Evolutionary conservation across 2,329 filamentous ascomycete species (phyloP).

Genomic region (Exophiala viscosa): DNA sequence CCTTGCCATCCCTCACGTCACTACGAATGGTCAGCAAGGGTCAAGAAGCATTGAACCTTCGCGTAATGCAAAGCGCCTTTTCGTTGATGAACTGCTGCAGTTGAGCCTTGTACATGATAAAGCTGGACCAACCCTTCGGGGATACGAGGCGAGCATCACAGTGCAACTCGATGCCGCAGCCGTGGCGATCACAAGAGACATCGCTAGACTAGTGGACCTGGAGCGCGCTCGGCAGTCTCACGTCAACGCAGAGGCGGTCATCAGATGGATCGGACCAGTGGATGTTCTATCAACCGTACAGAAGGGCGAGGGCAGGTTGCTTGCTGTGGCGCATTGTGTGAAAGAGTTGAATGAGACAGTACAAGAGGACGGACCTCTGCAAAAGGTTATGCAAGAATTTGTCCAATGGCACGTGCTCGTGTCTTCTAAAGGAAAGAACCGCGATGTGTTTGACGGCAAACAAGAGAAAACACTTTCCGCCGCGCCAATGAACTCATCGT

Average conservation of each 20-base stretch:
- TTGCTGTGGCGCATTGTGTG: slow-evolving; percentile 13
- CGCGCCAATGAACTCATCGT: slow-evolving; percentile 6
- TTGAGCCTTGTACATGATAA: slow-evolving; percentile 37
- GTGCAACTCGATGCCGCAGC: slow-evolving; percentile 1
- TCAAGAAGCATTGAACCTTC: slow-evolving; percentile 31
- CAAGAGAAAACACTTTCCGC: neutral
- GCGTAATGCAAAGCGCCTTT: slow-evolving; percentile 15
- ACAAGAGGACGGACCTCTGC: slow-evolving; percentile 8
- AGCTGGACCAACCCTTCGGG: slow-evolving; percentile 11
- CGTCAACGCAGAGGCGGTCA: slow-evolving; percentile 29
- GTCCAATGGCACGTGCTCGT: slow-evolving; percentile 10
- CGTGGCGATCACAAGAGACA: slow-evolving; percentile 32
- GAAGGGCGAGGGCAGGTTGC: slow-evolving; percentile 3
- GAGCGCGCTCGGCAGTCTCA: slow-evolving; percentile 38
- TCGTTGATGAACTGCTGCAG: slow-evolving; percentile 45
- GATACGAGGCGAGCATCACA: slow-evolving; percentile 14
- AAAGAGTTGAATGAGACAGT: slow-evolving; percentile 6
- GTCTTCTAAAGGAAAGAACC: slow-evolving; percentile 3
- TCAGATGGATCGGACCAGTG: slow-evolving; percentile 6
- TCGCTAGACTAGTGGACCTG: slow-evolving; percentile 19
- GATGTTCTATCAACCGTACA: neutral
- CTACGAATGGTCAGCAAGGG: slow-evolving; percentile 33
- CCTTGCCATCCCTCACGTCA: slow-evolving; percentile 10
- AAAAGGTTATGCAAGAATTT: slow-evolving; percentile 10
- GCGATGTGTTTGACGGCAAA: neutral